Base-by-base conservation (phyloP, 2,329 filamentous ascomycete species). In the Colletotrichum eremochloae region DNA sequence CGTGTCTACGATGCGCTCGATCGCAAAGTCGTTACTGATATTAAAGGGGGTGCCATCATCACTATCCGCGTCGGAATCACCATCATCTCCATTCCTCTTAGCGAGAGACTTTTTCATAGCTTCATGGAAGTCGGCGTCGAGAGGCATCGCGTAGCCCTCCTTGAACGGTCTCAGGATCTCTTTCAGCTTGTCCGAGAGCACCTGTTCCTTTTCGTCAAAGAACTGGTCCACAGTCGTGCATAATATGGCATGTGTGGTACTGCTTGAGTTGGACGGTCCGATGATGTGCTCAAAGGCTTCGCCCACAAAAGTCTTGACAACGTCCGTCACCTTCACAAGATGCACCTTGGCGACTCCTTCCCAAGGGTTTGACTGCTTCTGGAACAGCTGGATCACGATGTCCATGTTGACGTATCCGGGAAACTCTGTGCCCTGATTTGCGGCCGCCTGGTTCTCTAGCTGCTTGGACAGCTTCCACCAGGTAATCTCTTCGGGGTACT, bases 1-100 rank as follows among this genome's bases (percentile, higher is more conserved):
- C 73, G 83, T 84, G 57, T 87, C 82, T 56, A 87, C 81, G 1
- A 85, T 78, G 1, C 80, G 81, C 0, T 82, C 79, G 0, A 80
- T 82, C 0, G 80, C 82, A 63, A 84, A 84, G 20, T 79, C 79
- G 50, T 44, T 79, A 9, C 29, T 15, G 9, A n/a, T n/a, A n/a
- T n/a, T n/a, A n/a, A n/a, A n/a, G n/a, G n/a, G n/a, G n/a, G n/a
- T n/a, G n/a, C n/a, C n/a, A n/a, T n/a, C n/a, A n/a, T n/a, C n/a
- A n/a, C n/a, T n/a, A n/a, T n/a, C n/a, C n/a, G n/a, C n/a, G n/a
- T n/a, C n/a, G n/a, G n/a, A n/a, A n/a, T n/a, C n/a, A n/a, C n/a
- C n/a, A n/a, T n/a, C n/a, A n/a, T n/a, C n/a, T n/a, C n/a, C n/a
- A n/a, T n/a, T n/a, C n/a, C n/a, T n/a, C n/a, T n/a, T n/a, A n/a